phyloP scores from a whole-genome alignment of 805 yeast genomes.

The Maudiozyma turicensis region DNA sequence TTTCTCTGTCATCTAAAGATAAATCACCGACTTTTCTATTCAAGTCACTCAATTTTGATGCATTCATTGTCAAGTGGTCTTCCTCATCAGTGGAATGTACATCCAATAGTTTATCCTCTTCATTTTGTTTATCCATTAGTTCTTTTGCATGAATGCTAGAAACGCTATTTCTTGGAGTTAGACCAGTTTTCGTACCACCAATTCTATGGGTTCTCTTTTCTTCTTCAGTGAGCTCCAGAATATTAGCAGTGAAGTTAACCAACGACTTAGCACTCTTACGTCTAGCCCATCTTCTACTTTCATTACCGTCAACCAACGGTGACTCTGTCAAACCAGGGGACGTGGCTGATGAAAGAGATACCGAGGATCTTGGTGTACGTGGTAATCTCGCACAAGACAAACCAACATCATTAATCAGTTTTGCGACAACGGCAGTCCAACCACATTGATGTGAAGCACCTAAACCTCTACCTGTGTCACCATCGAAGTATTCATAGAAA shows the following conservation, averaged over 20 bases:
- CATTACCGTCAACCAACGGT: constrained; percentile 5
- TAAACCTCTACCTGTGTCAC: constrained; percentile 88
- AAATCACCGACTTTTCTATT: not conserved
- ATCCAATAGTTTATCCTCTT: not conserved
- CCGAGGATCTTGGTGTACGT: constrained; percentile 23
- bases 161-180: constrained; percentile 20
- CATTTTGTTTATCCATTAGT: not conserved
- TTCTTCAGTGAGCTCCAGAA: constrained; percentile 58
- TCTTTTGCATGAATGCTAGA: constrained; percentile 9
- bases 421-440: constrained; percentile 91
- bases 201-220: constrained; percentile 32
- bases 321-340: constrained; percentile 6
- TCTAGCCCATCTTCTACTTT: constrained; percentile 46
- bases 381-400: constrained; percentile 36
- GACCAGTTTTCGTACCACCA: constrained; percentile 15
- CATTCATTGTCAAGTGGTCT: not conserved
- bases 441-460: constrained; percentile 96
- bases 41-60: not conserved
- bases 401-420: constrained; percentile 87
- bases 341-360: constrained; percentile 8
- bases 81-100: not conserved
- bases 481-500: constrained; percentile 85
- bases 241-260: constrained; percentile 55
- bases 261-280: constrained; percentile 70
- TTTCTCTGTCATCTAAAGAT: not conserved